Percentiles rank a stretch among this genome's conserved stretches.
These are phyloP conservation scores for Zostera marina DNA, from an alignment of 116 monocot species.

Conservation along the genomic window DNA sequence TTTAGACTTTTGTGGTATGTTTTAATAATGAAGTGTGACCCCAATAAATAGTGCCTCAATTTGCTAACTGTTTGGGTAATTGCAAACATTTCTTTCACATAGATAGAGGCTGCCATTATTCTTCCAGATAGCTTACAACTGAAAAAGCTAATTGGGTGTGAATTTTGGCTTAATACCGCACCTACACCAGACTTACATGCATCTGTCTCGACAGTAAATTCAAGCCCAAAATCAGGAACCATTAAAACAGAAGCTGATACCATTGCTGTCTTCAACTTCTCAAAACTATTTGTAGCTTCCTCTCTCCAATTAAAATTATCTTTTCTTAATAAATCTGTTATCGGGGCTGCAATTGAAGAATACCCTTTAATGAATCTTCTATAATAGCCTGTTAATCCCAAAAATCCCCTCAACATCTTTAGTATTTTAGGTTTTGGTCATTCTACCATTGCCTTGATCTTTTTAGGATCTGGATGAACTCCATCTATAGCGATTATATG, in stretches of 20 bases:
- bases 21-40: neutral
- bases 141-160: neutral
- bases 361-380: too few relatives aligned
- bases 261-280: neutral
- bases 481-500: too few relatives aligned
- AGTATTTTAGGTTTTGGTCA: too few relatives aligned
- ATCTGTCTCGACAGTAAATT: neutral
- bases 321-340: neutral
- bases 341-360: too few relatives aligned
- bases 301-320: neutral
- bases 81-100: constrained; percentile 1
- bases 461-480: too few relatives aligned
- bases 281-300: neutral
- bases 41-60: neutral
- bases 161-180: neutral
- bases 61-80: neutral
- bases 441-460: too few relatives aligned
- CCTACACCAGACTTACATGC: neutral
- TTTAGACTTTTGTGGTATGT: neutral
- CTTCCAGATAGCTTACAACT: neutral
- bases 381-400: too few relatives aligned
- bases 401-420: too few relatives aligned
- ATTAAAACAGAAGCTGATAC: neutral
- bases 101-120: neutral
- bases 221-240: neutral